phyloP scores from a whole-genome alignment of 148 eudicot species.

The Hydrangea macrophylla region DNA sequence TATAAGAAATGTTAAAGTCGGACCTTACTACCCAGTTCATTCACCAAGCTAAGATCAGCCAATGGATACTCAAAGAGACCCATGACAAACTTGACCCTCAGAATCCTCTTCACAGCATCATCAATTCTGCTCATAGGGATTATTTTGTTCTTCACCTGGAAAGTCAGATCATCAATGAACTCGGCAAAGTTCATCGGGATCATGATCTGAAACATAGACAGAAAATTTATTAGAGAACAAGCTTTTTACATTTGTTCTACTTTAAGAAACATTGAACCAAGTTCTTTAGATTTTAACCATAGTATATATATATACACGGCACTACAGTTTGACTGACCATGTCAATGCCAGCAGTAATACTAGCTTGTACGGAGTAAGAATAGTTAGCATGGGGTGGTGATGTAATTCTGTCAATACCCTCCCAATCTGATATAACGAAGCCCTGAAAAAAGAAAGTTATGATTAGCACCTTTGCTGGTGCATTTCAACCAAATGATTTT shows the following conservation, averaged over 20 bases:
- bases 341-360: conserved; percentile 57
- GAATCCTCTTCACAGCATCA: conserved; percentile 57
- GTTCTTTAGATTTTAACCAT: too few species aligned
- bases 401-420: conserved; percentile 66
- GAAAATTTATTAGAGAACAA: neutral
- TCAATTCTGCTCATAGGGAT: conserved; percentile 59
- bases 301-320: too few species aligned
- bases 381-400: conserved; percentile 64
- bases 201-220: conserved; percentile 37
- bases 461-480: too few species aligned
- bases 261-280: too few species aligned
- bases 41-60: conserved; percentile 49
- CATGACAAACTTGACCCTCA: conserved; percentile 64
- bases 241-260: too few species aligned
- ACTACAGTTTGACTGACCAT: conserved; percentile 29
- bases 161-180: conserved; percentile 46
- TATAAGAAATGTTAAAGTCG: neutral
- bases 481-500: too few species aligned
- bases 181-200: conserved; percentile 44
- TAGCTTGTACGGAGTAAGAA: conserved; percentile 54
- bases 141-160: conserved; percentile 34
- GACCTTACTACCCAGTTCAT: conserved; percentile 50
- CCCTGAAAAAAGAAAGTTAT: conserved; percentile 26
- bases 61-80: conserved; percentile 59
- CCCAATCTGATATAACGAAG: conserved; percentile 69